These are phyloP conservation scores for Wakefieldia striispora DNA, from an alignment of 768 basidiomycete species.

Conservation along the genomic window DNA sequence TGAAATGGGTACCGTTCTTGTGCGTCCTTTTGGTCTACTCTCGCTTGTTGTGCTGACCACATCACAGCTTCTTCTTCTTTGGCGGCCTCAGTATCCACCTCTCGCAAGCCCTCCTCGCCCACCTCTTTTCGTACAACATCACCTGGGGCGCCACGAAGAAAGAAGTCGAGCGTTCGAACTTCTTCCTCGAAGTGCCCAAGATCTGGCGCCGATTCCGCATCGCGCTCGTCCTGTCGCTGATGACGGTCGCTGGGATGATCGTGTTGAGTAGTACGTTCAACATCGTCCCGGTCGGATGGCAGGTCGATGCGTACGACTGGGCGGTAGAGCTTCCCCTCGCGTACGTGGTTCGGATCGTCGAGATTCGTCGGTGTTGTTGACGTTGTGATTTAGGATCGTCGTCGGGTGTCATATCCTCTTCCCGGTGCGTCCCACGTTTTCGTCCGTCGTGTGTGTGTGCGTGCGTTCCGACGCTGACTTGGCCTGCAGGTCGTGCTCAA, in stretches of 20 bases:
- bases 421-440: slow-evolving; percentile 50
- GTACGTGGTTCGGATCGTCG: slow-evolving; percentile 25
- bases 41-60: not conserved
- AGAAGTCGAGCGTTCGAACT: slow-evolving; percentile 88
- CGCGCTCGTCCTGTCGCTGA: slow-evolving; percentile 53
- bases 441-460: not conserved
- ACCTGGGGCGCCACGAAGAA: slow-evolving; percentile 66
- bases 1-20: slow-evolving; percentile 40
- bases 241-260: slow-evolving; percentile 50
- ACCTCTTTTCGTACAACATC: slow-evolving; percentile 59
- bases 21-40: slow-evolving; percentile 8
- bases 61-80: slow-evolving; percentile 47
- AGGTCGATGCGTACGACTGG: slow-evolving; percentile 58
- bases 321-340: slow-evolving; percentile 74
- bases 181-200: slow-evolving; percentile 85
- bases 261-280: slow-evolving; percentile 44
- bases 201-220: slow-evolving; percentile 78
- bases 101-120: slow-evolving; percentile 49
- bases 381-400: slow-evolving; percentile 38
- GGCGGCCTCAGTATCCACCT: slow-evolving; percentile 55
- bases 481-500: slow-evolving; percentile 69
- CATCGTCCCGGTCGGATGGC: slow-evolving; percentile 66
- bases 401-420: slow-evolving; percentile 68
- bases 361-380: not conserved
- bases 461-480: slow-evolving; percentile 20